These are phyloP conservation scores for Phaeotremella skinneri DNA, from an alignment of 768 basidiomycete genomes.

Conservation along the genomic window DNA sequence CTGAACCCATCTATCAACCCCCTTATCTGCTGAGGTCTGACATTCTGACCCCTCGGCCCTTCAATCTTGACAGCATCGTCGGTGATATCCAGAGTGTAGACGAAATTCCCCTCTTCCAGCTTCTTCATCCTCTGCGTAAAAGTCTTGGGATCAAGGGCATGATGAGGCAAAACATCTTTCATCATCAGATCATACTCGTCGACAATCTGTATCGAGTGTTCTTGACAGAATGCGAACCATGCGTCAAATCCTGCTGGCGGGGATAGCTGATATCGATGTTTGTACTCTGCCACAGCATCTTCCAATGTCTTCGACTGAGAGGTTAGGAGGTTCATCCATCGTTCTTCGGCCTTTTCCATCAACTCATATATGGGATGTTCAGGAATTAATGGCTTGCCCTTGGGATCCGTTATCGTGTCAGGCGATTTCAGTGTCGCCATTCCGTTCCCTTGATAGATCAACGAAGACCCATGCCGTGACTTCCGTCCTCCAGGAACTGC, in stretches of 20 bases:
- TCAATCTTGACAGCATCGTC: conserved; percentile 17
- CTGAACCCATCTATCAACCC: conserved; percentile 43
- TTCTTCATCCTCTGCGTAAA: conserved; percentile 33
- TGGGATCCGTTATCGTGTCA: not conserved
- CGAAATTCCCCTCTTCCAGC: conserved; percentile 31
- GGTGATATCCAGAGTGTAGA: conserved; percentile 41
- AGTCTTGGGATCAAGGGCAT: conserved; percentile 36
- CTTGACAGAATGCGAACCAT: conserved; percentile 61
- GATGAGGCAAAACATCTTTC: conserved; percentile 45
- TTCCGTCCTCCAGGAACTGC: conserved; percentile 37
- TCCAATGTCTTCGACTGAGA: conserved; percentile 75
- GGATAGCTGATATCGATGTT: conserved; percentile 66
- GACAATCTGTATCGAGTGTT: conserved; percentile 42
- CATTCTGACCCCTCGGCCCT: conserved; percentile 29
- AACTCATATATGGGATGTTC: conserved; percentile 52
- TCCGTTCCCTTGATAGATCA: conserved; percentile 33
- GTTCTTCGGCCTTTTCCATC: conserved; percentile 44
- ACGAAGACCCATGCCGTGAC: conserved; percentile 9
- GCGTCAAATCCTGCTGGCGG: conserved; percentile 88
- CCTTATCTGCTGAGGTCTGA: conserved; percentile 33
- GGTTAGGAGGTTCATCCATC: conserved; percentile 34
- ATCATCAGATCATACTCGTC: conserved; percentile 49
- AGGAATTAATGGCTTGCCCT: conserved; percentile 3
- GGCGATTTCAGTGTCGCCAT: conserved; percentile 26
- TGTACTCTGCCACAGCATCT: conserved; percentile 79